A percentile compares a stretch with the other conserved stretches of the same genome.
Conservation (phyloP, 2,329 filamentous ascomycete species). For the Macrophomina pseudophaseolina region DNA sequence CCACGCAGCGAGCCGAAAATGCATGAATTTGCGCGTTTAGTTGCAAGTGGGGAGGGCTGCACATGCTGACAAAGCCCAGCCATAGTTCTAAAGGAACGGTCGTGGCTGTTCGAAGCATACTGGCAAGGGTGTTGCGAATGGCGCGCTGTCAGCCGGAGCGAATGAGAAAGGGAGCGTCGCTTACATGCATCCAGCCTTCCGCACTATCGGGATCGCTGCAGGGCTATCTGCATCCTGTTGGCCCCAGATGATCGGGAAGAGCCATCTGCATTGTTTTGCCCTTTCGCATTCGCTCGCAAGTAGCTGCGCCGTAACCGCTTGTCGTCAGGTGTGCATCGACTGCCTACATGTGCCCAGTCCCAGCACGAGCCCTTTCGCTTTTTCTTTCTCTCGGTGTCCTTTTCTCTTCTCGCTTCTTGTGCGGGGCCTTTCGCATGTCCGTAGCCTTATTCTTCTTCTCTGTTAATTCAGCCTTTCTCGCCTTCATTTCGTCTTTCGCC, state of each 20-base stretch:
- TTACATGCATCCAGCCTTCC: conserved; percentile 11
- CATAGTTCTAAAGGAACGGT: background rate
- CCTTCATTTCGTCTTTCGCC: background rate
- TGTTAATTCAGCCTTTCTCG: background rate
- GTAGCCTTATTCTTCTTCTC: background rate
- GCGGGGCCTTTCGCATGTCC: background rate
- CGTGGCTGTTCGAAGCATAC: background rate
- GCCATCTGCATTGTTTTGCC: background rate
- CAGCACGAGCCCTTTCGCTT: background rate
- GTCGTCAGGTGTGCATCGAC: background rate
- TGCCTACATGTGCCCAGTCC: background rate
- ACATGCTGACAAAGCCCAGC: background rate
- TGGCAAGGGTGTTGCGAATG: background rate
- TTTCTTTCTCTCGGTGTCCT: background rate
- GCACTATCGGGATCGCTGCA: background rate
- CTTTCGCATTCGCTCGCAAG: background rate
- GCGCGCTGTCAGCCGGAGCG: background rate
- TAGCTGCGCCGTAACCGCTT: background rate
- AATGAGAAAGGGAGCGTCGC: background rate
- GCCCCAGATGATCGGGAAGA: background rate
- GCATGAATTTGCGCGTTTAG: background rate
- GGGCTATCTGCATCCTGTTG: background rate
- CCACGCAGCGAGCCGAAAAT: background rate
- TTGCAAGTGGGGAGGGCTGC: background rate
- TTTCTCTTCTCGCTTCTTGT: background rate